These are phyloP conservation scores for Pulchroboletus neoregius DNA, from an alignment of 1,284 basidiomycete genomes.

Conservation along the genomic window DNA sequence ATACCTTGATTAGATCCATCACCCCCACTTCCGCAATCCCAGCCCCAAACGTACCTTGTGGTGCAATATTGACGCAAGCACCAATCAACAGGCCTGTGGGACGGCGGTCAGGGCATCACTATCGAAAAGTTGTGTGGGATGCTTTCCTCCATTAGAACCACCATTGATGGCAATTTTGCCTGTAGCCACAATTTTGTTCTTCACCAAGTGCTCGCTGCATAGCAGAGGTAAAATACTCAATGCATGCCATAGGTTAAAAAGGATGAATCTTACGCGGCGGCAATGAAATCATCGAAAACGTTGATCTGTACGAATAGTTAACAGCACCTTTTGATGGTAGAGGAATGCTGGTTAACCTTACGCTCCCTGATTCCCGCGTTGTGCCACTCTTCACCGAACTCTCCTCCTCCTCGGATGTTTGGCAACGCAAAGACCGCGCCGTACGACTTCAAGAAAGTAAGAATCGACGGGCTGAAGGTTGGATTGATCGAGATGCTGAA, in stretches of 20 bases:
- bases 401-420: conserved; percentile 78
- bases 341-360: conserved; percentile 47
- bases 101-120: conserved; percentile 10
- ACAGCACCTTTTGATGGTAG: not conserved
- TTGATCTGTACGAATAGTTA: conserved; percentile 47
- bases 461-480: conserved; percentile 67
- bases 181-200: conserved; percentile 64
- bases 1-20: conserved; percentile 74
- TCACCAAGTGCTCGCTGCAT: conserved; percentile 63
- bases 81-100: conserved; percentile 66
- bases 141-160: conserved; percentile 70
- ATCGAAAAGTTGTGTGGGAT: conserved; percentile 1
- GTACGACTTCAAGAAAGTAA: conserved; percentile 76
- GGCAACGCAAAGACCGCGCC: conserved; percentile 72
- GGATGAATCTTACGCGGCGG: conserved; percentile 59
- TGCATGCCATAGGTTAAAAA: not conserved
- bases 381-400: conserved; percentile 85
- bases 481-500: conserved; percentile 73
- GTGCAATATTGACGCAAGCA: conserved; percentile 77
- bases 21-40: conserved; percentile 80
- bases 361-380: conserved; percentile 63
- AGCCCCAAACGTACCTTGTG: conserved; percentile 76
- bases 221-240: not conserved
- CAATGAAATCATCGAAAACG: conserved; percentile 78
- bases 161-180: conserved; percentile 79